Base-by-base conservation (phyloP, 1,284 basidiomycete genomes). In the Ustilago curta region DNA sequence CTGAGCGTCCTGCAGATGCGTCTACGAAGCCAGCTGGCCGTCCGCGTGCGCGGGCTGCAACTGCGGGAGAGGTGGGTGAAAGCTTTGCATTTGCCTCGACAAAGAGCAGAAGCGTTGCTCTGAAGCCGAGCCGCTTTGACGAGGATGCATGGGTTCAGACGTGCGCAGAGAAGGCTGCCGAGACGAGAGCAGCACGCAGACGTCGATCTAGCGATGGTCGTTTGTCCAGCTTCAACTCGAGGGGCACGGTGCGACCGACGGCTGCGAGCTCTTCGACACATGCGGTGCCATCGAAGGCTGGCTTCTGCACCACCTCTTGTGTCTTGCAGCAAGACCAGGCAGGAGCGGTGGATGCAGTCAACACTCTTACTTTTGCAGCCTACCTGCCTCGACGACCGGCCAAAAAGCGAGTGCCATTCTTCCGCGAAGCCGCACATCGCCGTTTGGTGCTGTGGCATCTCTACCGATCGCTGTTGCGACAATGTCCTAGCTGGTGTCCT, bases 401-500 rank as follows among this genome's bases (percentile, higher is more conserved):
- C 19, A 70, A 61, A 50, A 67, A 50, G n/a, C 53, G 65, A 8
- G 23, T 39, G 19, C 78, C 75, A 0, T 80, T 76, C 59, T 81
- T 68, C n/a, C 67, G 57, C 14, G 52, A 66, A 25, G 40, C 37
- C 1, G 25, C 43, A 5, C 70, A 81, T 47, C 72, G 72, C 18
- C 32, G 27, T 6, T 21, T 56, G 27, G 57, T 81, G 14, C 63
- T 78, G 6, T 71, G 67, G 69, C 43, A 48, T n/a, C 54, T 80
- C 25, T 83, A 77, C 52, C 64, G 70, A n/a, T 63, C 68, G 11
- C 66, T 83, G 1, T 49, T 81, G 27, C 69, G 59, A n/a, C 37
- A 51, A 4, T 66, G 62, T 39, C 73, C 73, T 2, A 23, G 7
- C 12, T 55, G 57, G 7, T 59, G 67, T n/a, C 55, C 62, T 3